These are phyloP conservation scores for Suhomyces emberorum DNA, from an alignment of 805 yeast genomes.

Conservation along the genomic window DNA sequence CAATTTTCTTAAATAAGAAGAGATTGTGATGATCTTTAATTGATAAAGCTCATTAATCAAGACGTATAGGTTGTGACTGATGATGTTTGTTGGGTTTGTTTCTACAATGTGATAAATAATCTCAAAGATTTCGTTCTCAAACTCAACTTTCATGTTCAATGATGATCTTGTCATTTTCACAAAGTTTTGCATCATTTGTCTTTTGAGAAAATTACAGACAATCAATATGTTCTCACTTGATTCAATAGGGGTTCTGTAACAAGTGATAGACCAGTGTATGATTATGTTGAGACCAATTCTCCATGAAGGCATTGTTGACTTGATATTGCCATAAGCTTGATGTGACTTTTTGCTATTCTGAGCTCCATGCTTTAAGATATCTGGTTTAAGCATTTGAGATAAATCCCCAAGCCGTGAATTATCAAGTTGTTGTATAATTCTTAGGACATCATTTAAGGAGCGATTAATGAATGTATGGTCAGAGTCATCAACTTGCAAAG, in stretches of 20 bases:
- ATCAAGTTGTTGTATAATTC: conserved; percentile 37
- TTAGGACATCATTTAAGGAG: conserved; percentile 26
- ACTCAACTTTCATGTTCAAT: conserved; percentile 37
- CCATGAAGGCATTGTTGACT: conserved; percentile 31
- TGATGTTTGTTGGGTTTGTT: conserved; percentile 15
- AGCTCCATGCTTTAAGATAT: neutral
- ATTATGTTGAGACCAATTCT: conserved; percentile 31
- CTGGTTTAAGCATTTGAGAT: conserved; percentile 25
- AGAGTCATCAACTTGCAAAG: neutral
- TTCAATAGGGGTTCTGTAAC: conserved; percentile 28
- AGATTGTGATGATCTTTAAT: conserved; percentile 49
- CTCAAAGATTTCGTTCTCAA: conserved; percentile 41
- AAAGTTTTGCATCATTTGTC: conserved; percentile 26
- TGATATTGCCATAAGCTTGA: too few relatives aligned
- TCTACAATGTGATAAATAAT: conserved; percentile 31
- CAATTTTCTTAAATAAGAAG: conserved; percentile 70
- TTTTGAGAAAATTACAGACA: conserved; percentile 46
- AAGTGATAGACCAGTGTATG: conserved; percentile 40
- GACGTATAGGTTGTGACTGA: conserved; percentile 33
- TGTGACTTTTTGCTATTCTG: too few relatives aligned
- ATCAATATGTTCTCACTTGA: conserved; percentile 31
- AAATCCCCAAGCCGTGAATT: conserved; percentile 27
- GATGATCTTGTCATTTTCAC: conserved; percentile 13
- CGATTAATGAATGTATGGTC: conserved; percentile 22
- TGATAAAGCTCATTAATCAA: conserved; percentile 52